Evolutionary conservation across 2,329 filamentous ascomycete genomes (phyloP), one percentile per base, ranked within the genome.

Genomic region (Fusarium fracticaudum): DNA sequence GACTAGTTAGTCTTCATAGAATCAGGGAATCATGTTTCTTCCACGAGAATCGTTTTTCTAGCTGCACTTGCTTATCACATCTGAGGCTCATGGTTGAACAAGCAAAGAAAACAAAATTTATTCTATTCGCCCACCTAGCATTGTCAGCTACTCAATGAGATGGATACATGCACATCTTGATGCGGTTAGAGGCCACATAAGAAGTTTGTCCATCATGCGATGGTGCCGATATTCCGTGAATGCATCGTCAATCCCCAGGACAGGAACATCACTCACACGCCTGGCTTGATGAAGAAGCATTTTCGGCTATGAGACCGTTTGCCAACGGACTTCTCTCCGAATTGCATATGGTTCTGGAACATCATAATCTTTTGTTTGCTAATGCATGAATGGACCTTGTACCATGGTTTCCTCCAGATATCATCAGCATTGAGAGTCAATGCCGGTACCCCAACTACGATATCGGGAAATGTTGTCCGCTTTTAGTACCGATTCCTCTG

Each of bases 11-110:
- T 15, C 3, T 4, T 3, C 3, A 22, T 26, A 8, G 13, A 37
- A 15, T 3, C 6, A 15, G 1, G 6, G 12, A 6, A 18, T 13
- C 3, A 17, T 5, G 6, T 11, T 37, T 26, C 18, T 35, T 14
- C 6, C 17, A 11, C 9, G 3, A 51, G 12, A 26, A 15, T 26
- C 1, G 9, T 8, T 15, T 15, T 15, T 6, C n/a, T 37, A 8
- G 4, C 2, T 26, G 6, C n/a, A 22, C 9, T 2, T 18, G 3
- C 13, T 8, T 6, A 5, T 12, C 13, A 8, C 5, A 15, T 20
- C 6, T 3, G n/a, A 35, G 9, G 2, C n/a, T 20, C 9, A 20
- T 15, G 9, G 13, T 26, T 7, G 6, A 24, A 9, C 12, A 24
- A 35, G 17, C 17, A 35, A 37, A 11, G 4, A 1, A 15, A 15